Evolutionary conservation across 176 grass and related monocot species (phyloP), one percentile per base, ranked within the genome.

Genomic region (Pontederia crassipes): DNA sequence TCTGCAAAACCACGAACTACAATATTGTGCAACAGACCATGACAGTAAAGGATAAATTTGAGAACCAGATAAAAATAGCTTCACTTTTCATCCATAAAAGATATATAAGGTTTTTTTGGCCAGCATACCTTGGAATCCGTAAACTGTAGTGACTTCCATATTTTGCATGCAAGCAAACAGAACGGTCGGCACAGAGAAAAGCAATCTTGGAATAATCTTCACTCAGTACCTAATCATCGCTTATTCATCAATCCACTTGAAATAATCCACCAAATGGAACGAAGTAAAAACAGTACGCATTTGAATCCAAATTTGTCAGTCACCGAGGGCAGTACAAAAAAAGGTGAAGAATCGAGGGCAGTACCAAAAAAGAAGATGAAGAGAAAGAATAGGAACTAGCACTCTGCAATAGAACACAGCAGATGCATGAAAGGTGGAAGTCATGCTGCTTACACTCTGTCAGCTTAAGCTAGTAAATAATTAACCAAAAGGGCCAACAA

Each of bases 151-250:
- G 92, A 28, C 81, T 85, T 63, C 92, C 87, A 58, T 97, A 90
- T 64, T 90, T 97, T 8, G 92, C 92, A 80, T 97, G 92, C 53
- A 97, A 73, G 71, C 79, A 72, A 75, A 97, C 70, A 75, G 92
- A 88, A 58, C 83, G 92, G 61, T 97, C 92, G 68, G 92, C 84
- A 71, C 87, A 97, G 18, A 97, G 57, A 65, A 97, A 97, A 0
- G 74, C 87, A 47, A 91, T 81, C 78, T 97, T 97, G 27, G 92
- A 97, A 68, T 97, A 91, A 57, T 88, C 87, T 48, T 88, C 92
- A 68, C 47, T 73, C 56, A 97, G 79, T 59, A 97, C 75, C 87
- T 96, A 74, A 59, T 49, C 17, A 61, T 56, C 15, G 45, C 9
- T 61, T n/a, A 15, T 12, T 5, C 4, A 46, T 65, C 24, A 65